Conservation (phyloP, 306 rosid species). For the Cajanus cajan region DNA sequence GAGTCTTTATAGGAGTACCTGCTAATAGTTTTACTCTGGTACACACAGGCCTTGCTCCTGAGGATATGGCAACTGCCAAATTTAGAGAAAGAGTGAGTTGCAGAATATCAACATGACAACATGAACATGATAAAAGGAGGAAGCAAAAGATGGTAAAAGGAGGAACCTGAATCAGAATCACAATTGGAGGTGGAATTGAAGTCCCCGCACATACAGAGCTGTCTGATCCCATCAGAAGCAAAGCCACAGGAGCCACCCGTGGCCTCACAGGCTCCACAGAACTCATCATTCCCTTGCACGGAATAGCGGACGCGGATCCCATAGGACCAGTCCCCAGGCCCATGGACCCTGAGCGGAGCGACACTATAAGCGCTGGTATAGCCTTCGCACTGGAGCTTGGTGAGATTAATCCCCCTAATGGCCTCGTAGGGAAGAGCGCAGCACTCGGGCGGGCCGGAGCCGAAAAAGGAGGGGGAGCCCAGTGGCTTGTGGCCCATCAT, state of each 20-base stretch:
- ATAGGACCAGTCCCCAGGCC: slow-evolving; percentile 73
- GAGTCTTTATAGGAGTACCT: slow-evolving; percentile 32
- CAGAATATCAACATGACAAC: too few relatives aligned
- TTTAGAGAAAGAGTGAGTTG: neutral
- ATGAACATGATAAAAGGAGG: too few relatives aligned
- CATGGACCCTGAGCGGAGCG: slow-evolving; percentile 80
- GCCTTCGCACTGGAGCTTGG: slow-evolving; percentile 82
- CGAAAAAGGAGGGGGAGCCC: slow-evolving; percentile 43
- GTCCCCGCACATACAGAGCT: slow-evolving; percentile 76
- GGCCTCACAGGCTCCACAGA: slow-evolving; percentile 83
- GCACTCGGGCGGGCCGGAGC: slow-evolving; percentile 81
- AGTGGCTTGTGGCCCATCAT: slow-evolving; percentile 52
- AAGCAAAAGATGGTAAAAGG: too few relatives aligned
- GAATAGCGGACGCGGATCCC: slow-evolving; percentile 90
- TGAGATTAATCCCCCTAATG: slow-evolving; percentile 73
- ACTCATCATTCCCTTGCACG: slow-evolving; percentile 69
- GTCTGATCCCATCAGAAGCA: slow-evolving; percentile 65
- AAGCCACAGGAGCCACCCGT: slow-evolving; percentile 93
- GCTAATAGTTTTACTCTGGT: slow-evolving; percentile 23
- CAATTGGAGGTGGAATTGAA: slow-evolving; percentile 82
- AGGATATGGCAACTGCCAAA: slow-evolving; percentile 46
- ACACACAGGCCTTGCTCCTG: slow-evolving; percentile 35
- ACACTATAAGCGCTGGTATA: slow-evolving; percentile 85
- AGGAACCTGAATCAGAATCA: slow-evolving; percentile 60
- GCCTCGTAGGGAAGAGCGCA: slow-evolving; percentile 75